phyloP scores from a whole-genome alignment of 2,329 filamentous ascomycete genomes.

The Colletotrichum magnum region DNA sequence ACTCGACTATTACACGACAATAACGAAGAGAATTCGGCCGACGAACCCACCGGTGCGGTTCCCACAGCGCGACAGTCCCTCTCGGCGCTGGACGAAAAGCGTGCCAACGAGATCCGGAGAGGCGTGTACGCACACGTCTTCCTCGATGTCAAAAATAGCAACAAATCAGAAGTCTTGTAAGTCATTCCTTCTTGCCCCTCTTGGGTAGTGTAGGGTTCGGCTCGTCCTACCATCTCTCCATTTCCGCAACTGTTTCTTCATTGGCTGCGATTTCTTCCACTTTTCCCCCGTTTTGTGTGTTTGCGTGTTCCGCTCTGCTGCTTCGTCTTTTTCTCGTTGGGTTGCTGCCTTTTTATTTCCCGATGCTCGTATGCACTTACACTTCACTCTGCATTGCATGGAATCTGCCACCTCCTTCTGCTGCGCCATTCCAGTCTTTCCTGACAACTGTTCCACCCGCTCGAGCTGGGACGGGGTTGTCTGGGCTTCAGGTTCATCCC shows the following conservation, averaged over 20 bases:
- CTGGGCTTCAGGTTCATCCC: conserved; percentile 31
- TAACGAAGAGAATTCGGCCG: background rate
- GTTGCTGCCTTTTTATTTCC: conserved; percentile 3
- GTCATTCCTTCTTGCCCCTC: conserved; percentile 31
- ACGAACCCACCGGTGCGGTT: conserved; percentile 16
- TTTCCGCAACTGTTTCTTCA: no score
- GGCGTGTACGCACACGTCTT: conserved; percentile 39
- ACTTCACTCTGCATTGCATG: conserved; percentile 14
- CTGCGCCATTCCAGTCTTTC: conserved; percentile 8
- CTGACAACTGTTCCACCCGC: conserved; percentile 16
- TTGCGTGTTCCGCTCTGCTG: no score
- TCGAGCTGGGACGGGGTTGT: conserved; percentile 13
- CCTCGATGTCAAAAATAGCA: conserved; percentile 42
- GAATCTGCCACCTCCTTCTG: conserved; percentile 3
- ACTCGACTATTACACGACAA: background rate
- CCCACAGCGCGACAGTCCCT: conserved; percentile 39
- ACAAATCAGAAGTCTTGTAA: conserved; percentile 45
- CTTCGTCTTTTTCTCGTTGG: no score
- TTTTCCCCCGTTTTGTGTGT: no score
- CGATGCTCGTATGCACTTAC: conserved; percentile 10
- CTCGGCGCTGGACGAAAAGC: conserved; percentile 42
- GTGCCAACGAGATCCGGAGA: conserved; percentile 40
- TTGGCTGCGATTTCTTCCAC: no score
- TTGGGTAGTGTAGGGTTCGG: background rate
- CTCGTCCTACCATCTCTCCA: conserved; percentile 2